A percentile compares a stretch with the other conserved stretches of the same genome.
phyloP scores from a whole-genome alignment of 2,329 filamentous ascomycete species.

The Ophiocordyceps polyrhachis-furcata region DNA sequence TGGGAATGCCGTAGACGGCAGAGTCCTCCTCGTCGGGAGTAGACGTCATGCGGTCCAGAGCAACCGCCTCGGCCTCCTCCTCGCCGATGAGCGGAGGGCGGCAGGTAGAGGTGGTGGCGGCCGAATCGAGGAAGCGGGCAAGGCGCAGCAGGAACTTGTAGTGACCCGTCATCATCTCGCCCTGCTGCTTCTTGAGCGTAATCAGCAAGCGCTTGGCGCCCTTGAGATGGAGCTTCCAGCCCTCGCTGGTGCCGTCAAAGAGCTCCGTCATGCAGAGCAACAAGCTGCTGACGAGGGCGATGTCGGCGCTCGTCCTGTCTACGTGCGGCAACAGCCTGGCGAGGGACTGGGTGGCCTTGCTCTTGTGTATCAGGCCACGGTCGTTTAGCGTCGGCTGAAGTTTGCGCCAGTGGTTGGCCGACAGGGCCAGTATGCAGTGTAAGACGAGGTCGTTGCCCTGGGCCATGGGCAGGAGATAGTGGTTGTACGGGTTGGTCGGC shows the following conservation, averaged over 20 bases:
- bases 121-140: slow-evolving; percentile 15
- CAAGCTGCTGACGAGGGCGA: slow-evolving; percentile 20
- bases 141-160: slow-evolving; percentile 17
- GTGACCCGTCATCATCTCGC: slow-evolving; percentile 17
- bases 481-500: slow-evolving; percentile 12
- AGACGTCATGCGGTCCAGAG: slow-evolving; percentile 10
- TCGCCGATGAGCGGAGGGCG: slow-evolving; percentile 15
- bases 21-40: slow-evolving; percentile 13
- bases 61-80: slow-evolving; percentile 10
- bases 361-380: slow-evolving; percentile 13
- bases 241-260: slow-evolving; percentile 21
- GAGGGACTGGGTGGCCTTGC: slow-evolving; percentile 13
- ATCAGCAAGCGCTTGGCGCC: slow-evolving; percentile 20
- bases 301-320: slow-evolving; percentile 11
- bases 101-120: slow-evolving; percentile 16
- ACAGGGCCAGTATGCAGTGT: slow-evolving; percentile 14
- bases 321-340: slow-evolving; percentile 16
- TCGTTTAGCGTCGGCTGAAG: slow-evolving; percentile 12
- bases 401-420: slow-evolving; percentile 17
- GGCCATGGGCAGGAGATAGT: slow-evolving; percentile 14
- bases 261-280: slow-evolving; percentile 23
- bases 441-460: slow-evolving; percentile 14
- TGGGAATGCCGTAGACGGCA: slow-evolving; percentile 17
- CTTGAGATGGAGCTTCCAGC: slow-evolving; percentile 23
- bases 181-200: slow-evolving; percentile 12